Conservation (phyloP, 345 rosid genomes). For the Brassica juncea region DNA sequence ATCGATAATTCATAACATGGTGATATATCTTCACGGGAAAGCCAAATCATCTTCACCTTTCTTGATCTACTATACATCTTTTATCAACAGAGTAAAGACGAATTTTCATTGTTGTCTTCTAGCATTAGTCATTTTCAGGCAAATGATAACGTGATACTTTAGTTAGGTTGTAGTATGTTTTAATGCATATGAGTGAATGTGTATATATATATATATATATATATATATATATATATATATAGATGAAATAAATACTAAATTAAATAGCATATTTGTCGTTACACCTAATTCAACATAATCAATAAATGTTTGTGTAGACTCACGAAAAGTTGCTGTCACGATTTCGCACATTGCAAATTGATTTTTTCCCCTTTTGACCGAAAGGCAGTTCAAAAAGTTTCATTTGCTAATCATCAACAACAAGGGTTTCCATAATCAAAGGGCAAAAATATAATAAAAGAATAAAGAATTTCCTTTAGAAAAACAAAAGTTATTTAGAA, state of each 20-base stretch:
- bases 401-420: not conserved
- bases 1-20: not conserved
- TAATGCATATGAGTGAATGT: not conserved
- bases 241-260: constrained; percentile 16
- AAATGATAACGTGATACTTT: not conserved
- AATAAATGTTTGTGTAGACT: constrained; percentile 12
- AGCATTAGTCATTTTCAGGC: not conserved
- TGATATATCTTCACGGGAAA: constrained; percentile 27
- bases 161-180: not conserved
- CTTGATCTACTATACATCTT: not conserved
- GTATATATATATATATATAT: not conserved
- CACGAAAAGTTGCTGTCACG: constrained; percentile 35
- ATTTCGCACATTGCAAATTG: constrained; percentile 26
- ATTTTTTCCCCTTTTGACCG: constrained; percentile 26
- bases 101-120: not conserved
- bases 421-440: constrained; percentile 18
- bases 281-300: constrained; percentile 13
- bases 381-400: constrained; percentile 32
- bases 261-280: constrained; percentile 24
- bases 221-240: not conserved
- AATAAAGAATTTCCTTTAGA: not conserved
- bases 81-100: not conserved
- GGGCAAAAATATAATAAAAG: not conserved
- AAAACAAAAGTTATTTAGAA: not conserved
- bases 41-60: constrained; percentile 10